Evolutionary conservation across 306 rosid genomes (phyloP).

Genomic region (Oemleria cerasiformis): DNA sequence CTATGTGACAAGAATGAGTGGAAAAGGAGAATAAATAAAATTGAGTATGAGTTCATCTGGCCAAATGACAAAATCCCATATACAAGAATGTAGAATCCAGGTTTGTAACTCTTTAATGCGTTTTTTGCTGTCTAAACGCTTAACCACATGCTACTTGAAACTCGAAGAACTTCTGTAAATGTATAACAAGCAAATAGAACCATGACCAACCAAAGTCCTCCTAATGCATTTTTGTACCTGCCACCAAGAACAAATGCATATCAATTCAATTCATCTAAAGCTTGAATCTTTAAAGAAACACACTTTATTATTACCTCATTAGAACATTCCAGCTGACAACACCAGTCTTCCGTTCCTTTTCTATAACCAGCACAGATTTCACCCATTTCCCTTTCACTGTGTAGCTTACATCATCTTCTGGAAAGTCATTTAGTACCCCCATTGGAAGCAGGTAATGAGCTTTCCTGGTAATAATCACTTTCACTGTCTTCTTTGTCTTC

Average conservation of each 20-base stretch:
- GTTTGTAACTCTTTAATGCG: slow-evolving; percentile 39
- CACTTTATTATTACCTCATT: slow-evolving; percentile 43
- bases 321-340: slow-evolving; percentile 76
- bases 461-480: too few species aligned
- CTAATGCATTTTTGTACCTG: slow-evolving; percentile 81
- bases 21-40: too few species aligned
- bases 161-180: slow-evolving; percentile 66
- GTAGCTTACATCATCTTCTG: slow-evolving; percentile 36
- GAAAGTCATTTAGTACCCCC: slow-evolving; percentile 36
- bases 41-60: slow-evolving; percentile 43
- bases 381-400: too few species aligned
- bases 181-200: slow-evolving; percentile 59
- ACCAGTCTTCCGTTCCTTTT: slow-evolving; percentile 88
- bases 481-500: too few species aligned
- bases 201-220: slow-evolving; percentile 75
- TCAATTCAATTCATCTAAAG: slow-evolving; percentile 11
- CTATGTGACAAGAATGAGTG: too few species aligned
- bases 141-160: slow-evolving; percentile 83
- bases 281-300: too few species aligned
- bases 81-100: slow-evolving; percentile 62
- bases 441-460: slow-evolving; percentile 26
- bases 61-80: slow-evolving; percentile 71
- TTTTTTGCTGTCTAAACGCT: slow-evolving; percentile 74
- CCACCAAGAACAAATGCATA: slow-evolving; percentile 6
- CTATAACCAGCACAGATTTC: slow-evolving; percentile 66